A percentile compares a stretch with the other conserved stretches of the same genome.
These are phyloP conservation scores for Pseudocercospora musae DNA, from an alignment of 2,329 filamentous ascomycete species.

Conservation along the genomic window DNA sequence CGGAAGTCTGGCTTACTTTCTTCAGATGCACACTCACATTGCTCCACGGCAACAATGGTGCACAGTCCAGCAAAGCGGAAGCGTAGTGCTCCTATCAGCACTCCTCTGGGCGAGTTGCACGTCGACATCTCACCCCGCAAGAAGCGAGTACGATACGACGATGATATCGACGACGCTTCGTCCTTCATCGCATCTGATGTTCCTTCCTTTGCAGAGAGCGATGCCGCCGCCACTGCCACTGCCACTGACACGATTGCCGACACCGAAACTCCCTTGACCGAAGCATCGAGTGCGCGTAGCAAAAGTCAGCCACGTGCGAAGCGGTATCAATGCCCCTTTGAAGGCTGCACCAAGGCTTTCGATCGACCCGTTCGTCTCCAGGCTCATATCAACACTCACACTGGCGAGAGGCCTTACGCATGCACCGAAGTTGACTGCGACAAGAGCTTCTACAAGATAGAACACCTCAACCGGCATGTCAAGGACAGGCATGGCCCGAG, in stretches of 20 bases:
- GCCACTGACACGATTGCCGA: slow-evolving; percentile 16
- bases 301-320: slow-evolving; percentile 57
- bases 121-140: slow-evolving; percentile 15
- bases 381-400: slow-evolving; percentile 80
- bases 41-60: background rate
- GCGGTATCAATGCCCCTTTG: slow-evolving; percentile 70
- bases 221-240: slow-evolving; percentile 12
- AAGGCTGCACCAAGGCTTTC: slow-evolving; percentile 76
- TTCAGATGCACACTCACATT: background rate
- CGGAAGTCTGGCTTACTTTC: background rate
- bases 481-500: slow-evolving; percentile 76
- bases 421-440: slow-evolving; percentile 69
- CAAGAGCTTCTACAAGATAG: slow-evolving; percentile 82
- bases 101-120: slow-evolving; percentile 10
- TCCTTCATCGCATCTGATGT: slow-evolving; percentile 12
- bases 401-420: slow-evolving; percentile 74
- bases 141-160: slow-evolving; percentile 11
- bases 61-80: slow-evolving; percentile 15
- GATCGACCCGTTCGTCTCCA: slow-evolving; percentile 79
- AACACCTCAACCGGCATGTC: slow-evolving; percentile 81
- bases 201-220: slow-evolving; percentile 11
- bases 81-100: slow-evolving; percentile 6
- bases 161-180: slow-evolving; percentile 9
- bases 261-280: slow-evolving; percentile 21
- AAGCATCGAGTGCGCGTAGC: slow-evolving; percentile 21